Base-by-base conservation (phyloP, 2,329 filamentous ascomycete genomes). In the Ophiosphaerella korrae region DNA sequence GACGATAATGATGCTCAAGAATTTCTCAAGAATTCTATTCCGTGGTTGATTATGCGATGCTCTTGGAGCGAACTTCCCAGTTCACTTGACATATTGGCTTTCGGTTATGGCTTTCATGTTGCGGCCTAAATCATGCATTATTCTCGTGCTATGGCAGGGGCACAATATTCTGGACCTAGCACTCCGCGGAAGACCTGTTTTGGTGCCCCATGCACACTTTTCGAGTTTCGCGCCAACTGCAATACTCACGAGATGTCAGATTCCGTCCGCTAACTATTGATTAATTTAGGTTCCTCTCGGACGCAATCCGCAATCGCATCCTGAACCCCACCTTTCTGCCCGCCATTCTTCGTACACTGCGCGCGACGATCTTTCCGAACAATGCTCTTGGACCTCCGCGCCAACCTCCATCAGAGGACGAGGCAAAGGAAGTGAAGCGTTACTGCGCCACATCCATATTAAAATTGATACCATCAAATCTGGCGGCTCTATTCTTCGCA, bases 281-380 rank as follows among this genome's bases (percentile, higher is more conserved):
- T 13, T 53, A 55, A 38, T 49, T 36, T 68, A 81, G 79, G 57
- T 71, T 80, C 42, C 71, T 81, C 57, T 78, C 78, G 41, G 70
- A 77, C 65, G 67, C 73, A 51, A 64, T 81, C 55, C 73, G 74
- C 56, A 69, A 65, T 39, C 70, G 60, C 41, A 55, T 81, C 45
- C 66, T 78, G 50, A 73, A 75, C 65, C 74, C 78, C 55, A 66
- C 71, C 55, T 71, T 74, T 52, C 60, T 81, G 29, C 77, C 79
- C 48, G 66, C 72, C 42, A 63, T 79, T 29, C 82, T 93, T 64
- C 84, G 85, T 70, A 83, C 85, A 60, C 81, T 89, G 66, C 89
- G 94, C 70, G 85, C 84, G 64, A 84, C 89, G 53, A 79, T 97
- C 48, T 97, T 97, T 72, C 93, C 94, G 60, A 88, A 90, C 75